A percentile compares a stretch with the other conserved stretches of the same genome.
Evolutionary conservation across 257 asterid genomes (phyloP).

Genomic region (Penstemon davidsonii): DNA sequence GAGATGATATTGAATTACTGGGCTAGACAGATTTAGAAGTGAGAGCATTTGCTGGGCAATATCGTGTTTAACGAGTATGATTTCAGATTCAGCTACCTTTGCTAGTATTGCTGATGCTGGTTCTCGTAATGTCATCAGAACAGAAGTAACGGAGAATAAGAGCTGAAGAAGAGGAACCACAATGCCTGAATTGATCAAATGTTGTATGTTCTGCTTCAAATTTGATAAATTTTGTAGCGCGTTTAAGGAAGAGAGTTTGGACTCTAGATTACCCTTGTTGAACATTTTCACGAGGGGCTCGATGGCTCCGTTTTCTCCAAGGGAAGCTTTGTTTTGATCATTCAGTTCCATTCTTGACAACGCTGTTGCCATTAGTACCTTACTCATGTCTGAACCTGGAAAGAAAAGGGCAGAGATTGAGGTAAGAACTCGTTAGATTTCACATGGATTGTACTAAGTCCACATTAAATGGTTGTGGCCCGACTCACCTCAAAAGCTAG

Average conservation of each 20-base stretch:
- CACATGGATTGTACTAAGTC: too few species aligned
- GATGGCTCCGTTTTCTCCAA: constrained; percentile 68
- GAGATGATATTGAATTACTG: constrained; percentile 68
- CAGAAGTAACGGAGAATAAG: constrained; percentile 92
- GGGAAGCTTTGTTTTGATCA: constrained; percentile 62
- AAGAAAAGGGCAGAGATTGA: neutral
- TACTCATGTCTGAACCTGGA: constrained; percentile 89
- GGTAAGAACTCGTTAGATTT: neutral
- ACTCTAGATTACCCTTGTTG: constrained; percentile 73
- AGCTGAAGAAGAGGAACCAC: constrained; percentile 68
- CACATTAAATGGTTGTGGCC: too few species aligned
- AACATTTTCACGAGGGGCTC: constrained; percentile 76
- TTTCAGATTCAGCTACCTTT: constrained; percentile 68
- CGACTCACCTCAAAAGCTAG: too few species aligned
- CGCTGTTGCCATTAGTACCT: constrained; percentile 87
- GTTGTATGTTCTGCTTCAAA: constrained; percentile 54
- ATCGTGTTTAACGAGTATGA: constrained; percentile 58
- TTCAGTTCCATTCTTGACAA: constrained; percentile 72
- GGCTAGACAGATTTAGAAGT: constrained; percentile 71
- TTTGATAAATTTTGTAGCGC: constrained; percentile 62
- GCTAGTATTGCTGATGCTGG: constrained; percentile 95
- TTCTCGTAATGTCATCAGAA: constrained; percentile 74
- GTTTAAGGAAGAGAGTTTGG: constrained; percentile 66
- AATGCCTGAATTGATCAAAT: constrained; percentile 54
- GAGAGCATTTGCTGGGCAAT: constrained; percentile 90